Conservation (phyloP, 805 yeast species). For the Phaffomyces opuntiae region DNA sequence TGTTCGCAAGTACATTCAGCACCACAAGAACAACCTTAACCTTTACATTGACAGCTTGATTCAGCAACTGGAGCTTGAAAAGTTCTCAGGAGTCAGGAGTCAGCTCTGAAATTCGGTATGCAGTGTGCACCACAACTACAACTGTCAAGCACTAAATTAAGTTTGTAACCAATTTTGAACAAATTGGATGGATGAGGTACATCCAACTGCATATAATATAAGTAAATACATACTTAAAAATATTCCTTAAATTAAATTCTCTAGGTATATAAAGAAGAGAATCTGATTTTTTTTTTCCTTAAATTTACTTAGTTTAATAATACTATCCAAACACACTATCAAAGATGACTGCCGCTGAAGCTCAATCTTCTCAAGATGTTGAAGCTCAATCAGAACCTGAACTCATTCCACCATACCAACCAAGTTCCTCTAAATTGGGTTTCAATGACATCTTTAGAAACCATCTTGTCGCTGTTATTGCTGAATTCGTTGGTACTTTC, state of each 20-base stretch:
- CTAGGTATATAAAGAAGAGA: no score
- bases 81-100: no score
- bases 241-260: no score
- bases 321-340: not conserved
- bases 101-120: no score
- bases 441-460: slow-evolving; percentile 42
- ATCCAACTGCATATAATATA: no score
- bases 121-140: no score
- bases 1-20: not conserved
- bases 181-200: no score
- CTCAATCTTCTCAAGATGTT: slow-evolving; percentile 22
- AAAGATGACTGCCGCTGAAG: slow-evolving; percentile 9
- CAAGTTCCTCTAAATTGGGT: slow-evolving; percentile 26
- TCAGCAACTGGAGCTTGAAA: not conserved
- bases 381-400: slow-evolving; percentile 33
- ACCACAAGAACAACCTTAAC: slow-evolving; percentile 2
- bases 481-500: slow-evolving; percentile 85
- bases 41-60: not conserved
- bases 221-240: no score
- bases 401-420: slow-evolving; percentile 33
- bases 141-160: no score
- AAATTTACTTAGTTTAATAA: not conserved
- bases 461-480: slow-evolving; percentile 61
- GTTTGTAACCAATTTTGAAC: no score
- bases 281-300: no score